Base-by-base conservation (phyloP, 805 yeast genomes). In the Yamadazyma takamatsuzukensis region DNA sequence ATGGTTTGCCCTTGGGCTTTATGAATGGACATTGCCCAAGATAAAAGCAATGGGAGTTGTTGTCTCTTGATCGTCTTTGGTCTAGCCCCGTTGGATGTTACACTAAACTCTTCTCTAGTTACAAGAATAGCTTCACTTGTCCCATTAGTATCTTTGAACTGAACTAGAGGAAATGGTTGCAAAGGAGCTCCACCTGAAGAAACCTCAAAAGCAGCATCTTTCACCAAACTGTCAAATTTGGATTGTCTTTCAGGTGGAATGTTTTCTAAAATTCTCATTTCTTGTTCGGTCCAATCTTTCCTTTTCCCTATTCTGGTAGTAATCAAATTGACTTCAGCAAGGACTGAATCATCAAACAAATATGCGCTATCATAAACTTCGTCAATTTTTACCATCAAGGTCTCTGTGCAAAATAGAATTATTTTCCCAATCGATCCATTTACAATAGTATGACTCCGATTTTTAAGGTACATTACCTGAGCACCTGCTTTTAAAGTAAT, bases 391-490 rank as follows among this genome's bases (percentile, higher is more conserved):
- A 37, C 21, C 51, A 51, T 44, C 42, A 53, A 28, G 10, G 36
- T 40, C 6, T 33, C 40, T 2, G 58, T 51, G 30, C 72, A 57
- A 43, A 83, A 80, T 12, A 72, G 78, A 6, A 76, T 45, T 1
- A 93, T 81, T 23, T 70, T 76, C 0, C 99, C 99, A 23, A 90
- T 64, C 0, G 96, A 76, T 3, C 99, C 98, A 59, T 93, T 93
- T 25, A 93, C 97, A 23, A 93, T 63, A 2, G 68, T 60, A 7
- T 77, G 82, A 43, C 85, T 89, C 18, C 74, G 69, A 53, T 93
- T 93, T 48, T 84, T 86, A 44, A 93, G 61, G 70, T 86, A 78
- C 96, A 93, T 89, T 2, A 93, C 97, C 56, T 93, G 98, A 0
- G 96, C 94, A 22, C 86, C 87, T 34, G 76, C 79, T 54, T 89